Evolutionary conservation across 371 early-diverging fungal genomes (phyloP).

Genomic region (Zychaea mexicana): DNA sequence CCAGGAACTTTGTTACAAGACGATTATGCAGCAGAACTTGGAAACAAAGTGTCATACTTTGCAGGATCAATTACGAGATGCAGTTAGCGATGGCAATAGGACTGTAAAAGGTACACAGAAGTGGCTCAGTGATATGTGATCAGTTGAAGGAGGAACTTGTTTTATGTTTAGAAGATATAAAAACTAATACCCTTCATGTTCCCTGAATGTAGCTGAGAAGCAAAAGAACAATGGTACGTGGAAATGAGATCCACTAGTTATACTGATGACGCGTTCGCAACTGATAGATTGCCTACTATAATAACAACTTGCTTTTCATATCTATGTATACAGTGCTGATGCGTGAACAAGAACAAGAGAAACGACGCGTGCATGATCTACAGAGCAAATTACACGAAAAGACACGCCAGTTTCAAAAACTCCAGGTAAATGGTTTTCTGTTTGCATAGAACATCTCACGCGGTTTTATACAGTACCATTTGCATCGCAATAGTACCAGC

Average conservation of each 20-base stretch:
- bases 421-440: conserved; percentile 48
- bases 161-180: not conserved
- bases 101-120: conserved; percentile 50
- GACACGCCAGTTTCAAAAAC: conserved; percentile 64
- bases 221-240: conserved; percentile 17
- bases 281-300: not conserved
- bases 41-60: conserved; percentile 48
- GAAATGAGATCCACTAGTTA: not conserved
- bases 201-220: conserved; percentile 12
- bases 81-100: conserved; percentile 53
- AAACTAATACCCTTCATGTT: not conserved
- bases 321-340: conserved; percentile 26
- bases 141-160: not conserved
- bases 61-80: conserved; percentile 51
- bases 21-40: conserved; percentile 55
- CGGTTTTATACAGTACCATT: not conserved
- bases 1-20: conserved; percentile 67
- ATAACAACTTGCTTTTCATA: not conserved
- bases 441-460: no score
- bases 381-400: conserved; percentile 64
- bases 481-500: not conserved
- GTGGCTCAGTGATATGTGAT: no score
- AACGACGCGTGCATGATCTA: conserved; percentile 50
- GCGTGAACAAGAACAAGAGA: conserved; percentile 61
- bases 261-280: not conserved